These are phyloP conservation scores for Neolentinus lepideus DNA, from an alignment of 1,284 basidiomycete genomes.

Conservation along the genomic window DNA sequence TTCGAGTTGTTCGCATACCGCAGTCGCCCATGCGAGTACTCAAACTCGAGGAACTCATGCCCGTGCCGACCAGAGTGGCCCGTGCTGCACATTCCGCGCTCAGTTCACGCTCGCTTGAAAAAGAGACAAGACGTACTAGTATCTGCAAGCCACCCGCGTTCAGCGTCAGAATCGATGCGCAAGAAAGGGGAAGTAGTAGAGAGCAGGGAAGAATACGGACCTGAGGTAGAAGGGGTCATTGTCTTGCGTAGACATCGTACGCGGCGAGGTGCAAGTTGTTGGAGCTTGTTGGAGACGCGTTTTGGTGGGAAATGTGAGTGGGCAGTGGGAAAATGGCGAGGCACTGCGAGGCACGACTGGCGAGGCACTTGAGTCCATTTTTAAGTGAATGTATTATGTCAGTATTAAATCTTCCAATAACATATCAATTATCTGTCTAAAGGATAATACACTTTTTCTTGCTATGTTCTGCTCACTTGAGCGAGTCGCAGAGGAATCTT, in stretches of 20 bases:
- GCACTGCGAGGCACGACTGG: no score
- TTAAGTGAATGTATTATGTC: no score
- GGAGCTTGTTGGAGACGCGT: not conserved
- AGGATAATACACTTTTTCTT: no score
- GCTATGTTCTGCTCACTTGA: no score
- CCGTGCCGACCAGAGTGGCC: slow-evolving; percentile 95
- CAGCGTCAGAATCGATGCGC: slow-evolving; percentile 2
- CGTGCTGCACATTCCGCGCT: slow-evolving; percentile 45
- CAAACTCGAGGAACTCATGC: slow-evolving; percentile 98
- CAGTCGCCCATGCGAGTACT: slow-evolving; percentile 93
- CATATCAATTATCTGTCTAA: no score
- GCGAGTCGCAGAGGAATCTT: no score
- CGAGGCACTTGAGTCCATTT: no score
- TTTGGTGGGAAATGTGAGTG: no score
- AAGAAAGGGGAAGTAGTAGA: slow-evolving; percentile 2
- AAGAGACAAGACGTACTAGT: slow-evolving; percentile 55
- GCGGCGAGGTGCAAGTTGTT: slow-evolving; percentile 13
- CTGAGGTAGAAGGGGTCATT: slow-evolving; percentile 81
- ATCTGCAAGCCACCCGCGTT: slow-evolving; percentile 38
- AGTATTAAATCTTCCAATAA: no score
- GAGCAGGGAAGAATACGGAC: slow-evolving; percentile 36
- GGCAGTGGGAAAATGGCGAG: no score
- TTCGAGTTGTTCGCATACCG: slow-evolving; percentile 99
- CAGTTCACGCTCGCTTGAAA: slow-evolving; percentile 2
- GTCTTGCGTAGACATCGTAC: slow-evolving; percentile 40